A percentile compares a stretch with the other conserved stretches of the same genome.
Conservation (phyloP, 129 eudicot species). For the Chrysanthemum makinoi region DNA sequence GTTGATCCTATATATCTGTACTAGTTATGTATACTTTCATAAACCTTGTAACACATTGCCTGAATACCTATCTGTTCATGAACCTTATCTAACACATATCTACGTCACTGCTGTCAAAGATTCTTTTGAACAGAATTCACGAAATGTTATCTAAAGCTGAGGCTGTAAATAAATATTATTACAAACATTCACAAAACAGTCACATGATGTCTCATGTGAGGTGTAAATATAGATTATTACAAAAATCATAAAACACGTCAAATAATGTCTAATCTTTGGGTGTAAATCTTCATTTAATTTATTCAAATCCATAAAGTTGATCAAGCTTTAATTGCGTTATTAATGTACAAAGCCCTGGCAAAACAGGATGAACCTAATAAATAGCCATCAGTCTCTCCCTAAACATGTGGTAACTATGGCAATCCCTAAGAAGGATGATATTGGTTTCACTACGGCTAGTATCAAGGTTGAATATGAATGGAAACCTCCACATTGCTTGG, state of each 20-base stretch:
- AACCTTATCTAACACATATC: neutral
- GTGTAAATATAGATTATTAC: too few relatives aligned
- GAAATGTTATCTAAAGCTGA: neutral
- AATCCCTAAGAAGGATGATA: too few relatives aligned
- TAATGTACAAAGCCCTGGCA: constrained; percentile 5
- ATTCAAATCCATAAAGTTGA: neutral
- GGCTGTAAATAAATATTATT: neutral
- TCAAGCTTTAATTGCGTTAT: neutral
- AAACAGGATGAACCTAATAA: neutral
- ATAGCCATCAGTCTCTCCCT: neutral
- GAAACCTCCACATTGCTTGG: too few relatives aligned
- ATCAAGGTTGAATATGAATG: too few relatives aligned
- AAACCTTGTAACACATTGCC: neutral
- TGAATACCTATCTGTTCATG: neutral
- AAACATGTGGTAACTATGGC: too few relatives aligned
- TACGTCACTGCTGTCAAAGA: neutral
- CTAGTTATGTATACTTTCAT: neutral
- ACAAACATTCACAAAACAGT: neutral
- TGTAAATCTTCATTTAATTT: neutral
- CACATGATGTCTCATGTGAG: too few relatives aligned
- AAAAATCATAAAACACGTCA: neutral
- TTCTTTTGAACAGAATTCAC: neutral
- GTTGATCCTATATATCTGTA: too few relatives aligned
- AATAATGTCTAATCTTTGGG: neutral
- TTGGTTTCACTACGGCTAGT: too few relatives aligned